Evolutionary conservation across 768 basidiomycete species (phyloP).

Genomic region (Lentinula sp.): DNA sequence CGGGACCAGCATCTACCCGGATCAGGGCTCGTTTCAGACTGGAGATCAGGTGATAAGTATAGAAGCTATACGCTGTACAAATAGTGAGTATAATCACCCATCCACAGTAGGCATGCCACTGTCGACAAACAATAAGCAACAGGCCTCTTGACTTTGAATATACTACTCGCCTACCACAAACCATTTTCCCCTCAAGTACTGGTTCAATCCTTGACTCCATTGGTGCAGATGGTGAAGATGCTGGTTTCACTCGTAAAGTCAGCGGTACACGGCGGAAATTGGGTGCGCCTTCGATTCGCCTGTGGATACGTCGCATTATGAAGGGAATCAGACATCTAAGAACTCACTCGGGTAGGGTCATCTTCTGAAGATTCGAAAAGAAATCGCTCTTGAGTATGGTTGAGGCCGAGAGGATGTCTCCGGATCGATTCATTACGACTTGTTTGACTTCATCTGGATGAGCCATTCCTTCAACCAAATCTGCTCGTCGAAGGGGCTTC

Average conservation of each 20-base stretch:
- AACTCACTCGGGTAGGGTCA: constrained; percentile 87
- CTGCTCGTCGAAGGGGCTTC: constrained; percentile 74
- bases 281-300: constrained; percentile 88
- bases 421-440: constrained; percentile 79
- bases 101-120: constrained; percentile 95
- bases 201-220: constrained; percentile 33
- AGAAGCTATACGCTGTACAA: not conserved
- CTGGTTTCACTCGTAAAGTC: constrained; percentile 33
- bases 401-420: constrained; percentile 82
- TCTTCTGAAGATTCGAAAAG: constrained; percentile 92
- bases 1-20: constrained; percentile 74
- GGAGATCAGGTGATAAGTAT: not conserved
- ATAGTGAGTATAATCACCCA: constrained; percentile 43
- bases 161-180: constrained; percentile 65
- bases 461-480: constrained; percentile 61
- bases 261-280: constrained; percentile 87
- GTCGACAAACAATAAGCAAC: constrained; percentile 16
- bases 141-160: not conserved
- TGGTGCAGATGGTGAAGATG: constrained; percentile 23
- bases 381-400: constrained; percentile 96
- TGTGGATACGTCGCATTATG: constrained; percentile 14
- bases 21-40: constrained; percentile 76
- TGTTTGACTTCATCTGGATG: constrained; percentile 88
- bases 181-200: constrained; percentile 46
- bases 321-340: not conserved